Conservation (phyloP, 768 basidiomycete species). For the Austroboletus eburneus region DNA sequence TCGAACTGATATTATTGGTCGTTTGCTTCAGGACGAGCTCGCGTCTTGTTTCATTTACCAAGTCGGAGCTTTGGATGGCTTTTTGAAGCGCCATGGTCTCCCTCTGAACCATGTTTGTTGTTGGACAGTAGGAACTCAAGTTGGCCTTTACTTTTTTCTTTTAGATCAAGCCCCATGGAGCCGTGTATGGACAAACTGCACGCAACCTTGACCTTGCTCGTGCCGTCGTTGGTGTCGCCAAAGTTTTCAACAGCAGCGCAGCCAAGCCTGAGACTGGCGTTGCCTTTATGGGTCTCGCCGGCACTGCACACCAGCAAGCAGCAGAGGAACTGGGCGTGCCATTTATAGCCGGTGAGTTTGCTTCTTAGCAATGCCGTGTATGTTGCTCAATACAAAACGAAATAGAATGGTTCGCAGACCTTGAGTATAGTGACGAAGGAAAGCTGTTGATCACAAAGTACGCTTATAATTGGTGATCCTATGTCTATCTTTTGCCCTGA, state of each 20-base stretch:
- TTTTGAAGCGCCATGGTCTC: constrained; percentile 50
- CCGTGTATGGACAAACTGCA: constrained; percentile 57
- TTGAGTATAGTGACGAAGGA: constrained; percentile 55
- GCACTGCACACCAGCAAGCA: constrained; percentile 56
- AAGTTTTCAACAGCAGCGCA: constrained; percentile 40
- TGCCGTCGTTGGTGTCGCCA: constrained; percentile 49
- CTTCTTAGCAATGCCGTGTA: background rate
- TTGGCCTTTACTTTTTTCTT: background rate
- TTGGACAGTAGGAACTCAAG: no score
- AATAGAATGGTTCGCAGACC: constrained; percentile 63
- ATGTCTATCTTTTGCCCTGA: background rate
- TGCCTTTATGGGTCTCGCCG: constrained; percentile 60
- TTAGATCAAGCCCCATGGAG: constrained; percentile 60
- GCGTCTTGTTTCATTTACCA: constrained; percentile 59
- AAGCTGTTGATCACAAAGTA: constrained; percentile 59
- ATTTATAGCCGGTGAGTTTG: constrained; percentile 53
- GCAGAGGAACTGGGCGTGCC: constrained; percentile 50
- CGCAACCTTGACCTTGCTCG: constrained; percentile 52
- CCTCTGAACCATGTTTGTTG: constrained; percentile 54
- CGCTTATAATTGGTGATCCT: background rate
- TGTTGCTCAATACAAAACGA: background rate
- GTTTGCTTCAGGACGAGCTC: constrained; percentile 44
- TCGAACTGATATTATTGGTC: background rate
- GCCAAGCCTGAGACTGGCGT: constrained; percentile 27
- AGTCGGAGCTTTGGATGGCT: constrained; percentile 60